Evolutionary conservation across 371 early-diverging fungal genomes (phyloP).

Genomic region (Rhizomucor pusillus): DNA sequence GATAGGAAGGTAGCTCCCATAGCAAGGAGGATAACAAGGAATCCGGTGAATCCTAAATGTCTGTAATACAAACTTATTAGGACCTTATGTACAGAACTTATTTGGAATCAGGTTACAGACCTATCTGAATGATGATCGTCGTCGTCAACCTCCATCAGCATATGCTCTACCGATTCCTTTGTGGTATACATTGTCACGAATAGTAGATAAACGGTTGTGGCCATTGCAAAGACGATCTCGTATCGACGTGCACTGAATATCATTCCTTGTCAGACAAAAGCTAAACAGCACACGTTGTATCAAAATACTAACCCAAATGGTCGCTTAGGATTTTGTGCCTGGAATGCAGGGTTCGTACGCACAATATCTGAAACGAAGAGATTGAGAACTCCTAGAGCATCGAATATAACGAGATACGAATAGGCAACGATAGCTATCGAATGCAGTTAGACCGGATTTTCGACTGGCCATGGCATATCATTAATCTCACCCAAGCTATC

Average conservation of each 20-base stretch:
- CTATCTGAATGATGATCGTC: conserved; percentile 28
- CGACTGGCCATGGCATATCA: not conserved
- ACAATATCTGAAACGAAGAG: conserved; percentile 54
- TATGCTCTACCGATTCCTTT: conserved; percentile 66
- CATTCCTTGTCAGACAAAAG: not conserved
- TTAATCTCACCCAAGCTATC: conserved; percentile 47
- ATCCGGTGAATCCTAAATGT: conserved; percentile 34
- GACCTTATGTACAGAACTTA: conserved; percentile 1
- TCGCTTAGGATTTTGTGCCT: conserved; percentile 50
- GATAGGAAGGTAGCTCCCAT: conserved; percentile 51
- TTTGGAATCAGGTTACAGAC: conserved; percentile 14
- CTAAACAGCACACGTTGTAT: no score
- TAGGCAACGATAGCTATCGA: conserved; percentile 52
- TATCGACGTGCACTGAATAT: conserved; percentile 50
- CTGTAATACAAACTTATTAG: conserved; percentile 1
- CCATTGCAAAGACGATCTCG: conserved; percentile 60
- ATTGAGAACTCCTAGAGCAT: conserved; percentile 62
- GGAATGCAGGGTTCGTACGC: conserved; percentile 40
- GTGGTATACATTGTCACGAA: conserved; percentile 67
- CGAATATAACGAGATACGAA: conserved; percentile 59
- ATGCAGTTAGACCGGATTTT: not conserved
- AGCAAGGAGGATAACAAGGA: conserved; percentile 37
- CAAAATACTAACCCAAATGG: conserved; percentile 54
- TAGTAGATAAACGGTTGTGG: conserved; percentile 55
- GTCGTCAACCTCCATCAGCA: conserved; percentile 39